Evolutionary conservation across 2,329 filamentous ascomycete species (phyloP), one percentile per base, ranked within the genome.

Genomic region (Blastomyces percursus): DNA sequence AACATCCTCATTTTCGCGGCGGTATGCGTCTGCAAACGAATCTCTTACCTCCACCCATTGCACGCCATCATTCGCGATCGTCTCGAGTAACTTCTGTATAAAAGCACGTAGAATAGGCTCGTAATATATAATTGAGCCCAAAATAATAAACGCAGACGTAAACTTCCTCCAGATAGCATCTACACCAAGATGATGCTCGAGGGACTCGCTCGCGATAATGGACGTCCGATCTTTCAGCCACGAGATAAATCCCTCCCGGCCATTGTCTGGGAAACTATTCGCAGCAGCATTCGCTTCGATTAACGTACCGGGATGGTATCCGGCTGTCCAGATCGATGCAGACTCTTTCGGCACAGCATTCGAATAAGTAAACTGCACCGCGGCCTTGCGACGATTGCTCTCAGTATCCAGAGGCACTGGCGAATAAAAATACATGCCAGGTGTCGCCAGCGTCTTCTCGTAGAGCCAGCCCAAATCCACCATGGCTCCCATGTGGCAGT

Each of bases 401-500:
- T 79, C 70, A 0, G 79, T 82, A 9, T 78, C 75, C 42, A 96
- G 78, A 8, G 85, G 78, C 1, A 76, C 76, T 46, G 84, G 78
- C 16, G 85, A 82, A 24, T 75, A 75, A 64, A 96, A 84, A 74
- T 90, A 87, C 70, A 96, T 87, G 1, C 90, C 90, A 0, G 86
- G 84, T 0, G 85, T 87, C 7, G 69, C 78, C 66, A 97, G 80
- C 2, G 90, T 84, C 68, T 88, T 81, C 6, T 86, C 82, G 48
- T 96, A 81, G 8, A 96, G 77, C 78, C 86, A 95, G 71, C 91
- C 88, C 66, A 91, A 85, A 73, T 96, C 89, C 59, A 96, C 88
- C 86, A 95, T 95, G 69, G 92, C 91, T 74, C 95, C 90, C 71
- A 95, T 79, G 74, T 97, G 92, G 52, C 90, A 90, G 77, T 97